Conservation (phyloP, 202 grass and related monocot species). For the Zoysia matrella region DNA sequence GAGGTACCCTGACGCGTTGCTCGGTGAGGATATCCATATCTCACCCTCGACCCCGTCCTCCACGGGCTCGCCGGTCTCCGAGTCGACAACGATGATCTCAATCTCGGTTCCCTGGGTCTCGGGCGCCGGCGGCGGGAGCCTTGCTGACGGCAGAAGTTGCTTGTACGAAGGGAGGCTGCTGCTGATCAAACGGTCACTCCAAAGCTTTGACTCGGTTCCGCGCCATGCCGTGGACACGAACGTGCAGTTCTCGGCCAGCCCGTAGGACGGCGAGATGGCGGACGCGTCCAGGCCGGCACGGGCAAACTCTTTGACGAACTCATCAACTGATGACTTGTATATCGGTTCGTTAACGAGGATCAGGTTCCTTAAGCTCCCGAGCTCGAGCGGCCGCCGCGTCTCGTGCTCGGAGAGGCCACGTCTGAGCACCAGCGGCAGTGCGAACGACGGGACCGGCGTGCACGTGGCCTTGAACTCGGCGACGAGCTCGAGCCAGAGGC, state of each 20-base stretch:
- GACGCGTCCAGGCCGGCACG: slow-evolving; percentile 36
- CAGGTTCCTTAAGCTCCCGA: slow-evolving; percentile 48
- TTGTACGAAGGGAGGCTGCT: slow-evolving; percentile 45
- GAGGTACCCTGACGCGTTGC: too few species aligned
- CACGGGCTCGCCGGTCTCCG: slow-evolving; percentile 38
- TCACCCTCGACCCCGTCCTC: slow-evolving; percentile 58
- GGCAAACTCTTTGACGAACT: slow-evolving; percentile 46
- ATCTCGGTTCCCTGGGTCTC: slow-evolving; percentile 31
- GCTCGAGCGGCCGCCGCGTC: slow-evolving; percentile 32
- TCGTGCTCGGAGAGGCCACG: slow-evolving; percentile 10
- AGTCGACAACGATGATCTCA: slow-evolving; percentile 24
- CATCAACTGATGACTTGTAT: slow-evolving; percentile 36
- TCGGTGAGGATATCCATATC: slow-evolving; percentile 46
- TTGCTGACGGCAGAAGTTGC: slow-evolving; percentile 49
- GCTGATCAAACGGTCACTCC: background rate
- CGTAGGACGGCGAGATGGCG: slow-evolving; percentile 52
- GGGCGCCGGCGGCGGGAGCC: background rate
- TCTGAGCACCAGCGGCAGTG: slow-evolving; percentile 45
- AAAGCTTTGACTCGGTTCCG: background rate
- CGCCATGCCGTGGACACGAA: slow-evolving; percentile 64
- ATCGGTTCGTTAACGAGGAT: slow-evolving; percentile 57
- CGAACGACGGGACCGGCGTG: slow-evolving; percentile 59
- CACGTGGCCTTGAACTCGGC: slow-evolving; percentile 51
- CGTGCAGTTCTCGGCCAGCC: slow-evolving; percentile 61
- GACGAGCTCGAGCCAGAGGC: slow-evolving; percentile 63